Evolutionary conservation across 768 basidiomycete genomes (phyloP).

Genomic region (Mycena leptocephala): DNA sequence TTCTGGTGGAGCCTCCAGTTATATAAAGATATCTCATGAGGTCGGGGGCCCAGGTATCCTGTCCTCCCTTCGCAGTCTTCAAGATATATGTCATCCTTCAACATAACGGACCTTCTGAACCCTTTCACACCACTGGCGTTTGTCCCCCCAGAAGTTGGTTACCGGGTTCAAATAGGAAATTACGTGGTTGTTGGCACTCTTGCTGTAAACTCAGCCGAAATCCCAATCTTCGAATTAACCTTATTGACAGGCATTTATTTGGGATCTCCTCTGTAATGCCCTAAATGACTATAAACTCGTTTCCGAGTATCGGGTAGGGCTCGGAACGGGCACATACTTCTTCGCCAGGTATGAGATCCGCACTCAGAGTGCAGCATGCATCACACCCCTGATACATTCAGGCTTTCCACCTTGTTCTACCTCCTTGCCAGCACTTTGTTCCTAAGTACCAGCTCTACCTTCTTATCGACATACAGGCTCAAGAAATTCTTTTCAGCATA

Average conservation of each 20-base stretch:
- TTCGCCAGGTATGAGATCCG: constrained; percentile 31
- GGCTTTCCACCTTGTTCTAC: constrained; percentile 28
- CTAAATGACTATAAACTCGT: constrained; percentile 40
- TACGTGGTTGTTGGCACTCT: constrained; percentile 45
- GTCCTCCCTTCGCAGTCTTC: neutral
- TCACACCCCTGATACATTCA: too few species aligned
- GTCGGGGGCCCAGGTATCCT: too few species aligned
- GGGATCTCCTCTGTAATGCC: constrained; percentile 40
- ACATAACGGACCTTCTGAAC: constrained; percentile 35
- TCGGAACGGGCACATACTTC: constrained; percentile 39
- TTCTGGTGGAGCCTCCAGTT: too few species aligned
- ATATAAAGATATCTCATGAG: too few species aligned
- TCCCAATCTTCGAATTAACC: neutral
- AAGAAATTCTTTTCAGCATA: constrained; percentile 11
- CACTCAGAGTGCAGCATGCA: neutral
- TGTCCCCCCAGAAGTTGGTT: constrained; percentile 43
- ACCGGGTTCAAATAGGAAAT: constrained; percentile 44
- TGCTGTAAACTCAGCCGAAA: neutral
- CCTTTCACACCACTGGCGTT: constrained; percentile 51
- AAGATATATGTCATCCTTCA: neutral
- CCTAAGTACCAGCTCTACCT: neutral
- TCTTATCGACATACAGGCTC: neutral
- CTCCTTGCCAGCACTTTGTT: constrained; percentile 25
- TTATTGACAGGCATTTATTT: constrained; percentile 11
- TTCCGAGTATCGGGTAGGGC: constrained; percentile 15